Conservation (phyloP, 169 alveolate species). For the Eimeria sp. region DNA sequence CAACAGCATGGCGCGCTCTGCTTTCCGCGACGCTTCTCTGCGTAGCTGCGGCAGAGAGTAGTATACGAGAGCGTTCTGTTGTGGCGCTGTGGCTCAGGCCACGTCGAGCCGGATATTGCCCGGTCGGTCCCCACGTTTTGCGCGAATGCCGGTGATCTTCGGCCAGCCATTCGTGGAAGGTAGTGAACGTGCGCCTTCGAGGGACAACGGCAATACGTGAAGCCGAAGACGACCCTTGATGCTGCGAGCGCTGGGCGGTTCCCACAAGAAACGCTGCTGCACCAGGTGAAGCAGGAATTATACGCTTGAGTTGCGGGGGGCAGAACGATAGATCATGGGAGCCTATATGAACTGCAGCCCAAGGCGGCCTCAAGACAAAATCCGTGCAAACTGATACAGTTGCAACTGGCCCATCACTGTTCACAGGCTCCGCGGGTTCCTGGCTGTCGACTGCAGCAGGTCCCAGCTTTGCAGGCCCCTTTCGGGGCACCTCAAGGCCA, state of each 20-base stretch:
- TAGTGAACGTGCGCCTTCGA: constrained; percentile 64
- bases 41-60: constrained; percentile 62
- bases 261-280: constrained; percentile 6
- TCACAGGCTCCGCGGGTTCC: background rate
- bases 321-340: constrained; percentile 69
- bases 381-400: constrained; percentile 46
- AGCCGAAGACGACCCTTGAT: background rate
- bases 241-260: background rate
- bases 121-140: constrained; percentile 47
- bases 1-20: constrained; percentile 78
- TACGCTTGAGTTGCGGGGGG: constrained; percentile 16
- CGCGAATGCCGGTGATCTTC: constrained; percentile 64
- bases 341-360: constrained; percentile 60
- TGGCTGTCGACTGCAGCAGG: background rate
- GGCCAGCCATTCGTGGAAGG: constrained; percentile 73
- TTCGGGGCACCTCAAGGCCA: background rate
- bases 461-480: constrained; percentile 6
- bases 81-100: constrained; percentile 77
- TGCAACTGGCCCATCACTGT: background rate
- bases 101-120: constrained; percentile 70
- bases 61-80: constrained; percentile 18
- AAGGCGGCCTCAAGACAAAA: constrained; percentile 42
- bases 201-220: background rate
- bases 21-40: constrained; percentile 54
- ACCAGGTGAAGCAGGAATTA: background rate